A percentile compares a stretch with the other conserved stretches of the same genome.
Evolutionary conservation across 2,329 filamentous ascomycete species (phyloP).

Genomic region (Pochonia chlamydosporia): DNA sequence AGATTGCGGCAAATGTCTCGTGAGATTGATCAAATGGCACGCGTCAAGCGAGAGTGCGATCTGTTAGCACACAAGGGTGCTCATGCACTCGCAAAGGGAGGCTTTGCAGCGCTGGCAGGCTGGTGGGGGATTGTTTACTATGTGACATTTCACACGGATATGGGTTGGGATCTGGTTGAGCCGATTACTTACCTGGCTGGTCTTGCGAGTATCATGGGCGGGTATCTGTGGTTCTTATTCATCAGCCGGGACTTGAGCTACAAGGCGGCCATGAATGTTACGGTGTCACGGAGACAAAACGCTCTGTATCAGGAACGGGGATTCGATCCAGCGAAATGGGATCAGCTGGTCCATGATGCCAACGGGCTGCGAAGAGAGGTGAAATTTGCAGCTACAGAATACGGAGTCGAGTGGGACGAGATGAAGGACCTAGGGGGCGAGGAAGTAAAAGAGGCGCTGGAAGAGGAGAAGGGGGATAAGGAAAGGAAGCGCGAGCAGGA

Average conservation of each 20-base stretch:
- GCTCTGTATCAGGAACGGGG: conserved; percentile 70
- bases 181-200: conserved; percentile 85
- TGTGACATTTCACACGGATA: conserved; percentile 63
- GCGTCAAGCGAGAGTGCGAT: conserved; percentile 79
- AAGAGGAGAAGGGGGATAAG: conserved; percentile 41
- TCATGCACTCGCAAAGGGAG: conserved; percentile 72
- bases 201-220: conserved; percentile 79
- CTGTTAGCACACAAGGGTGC: conserved; percentile 68
- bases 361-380: conserved; percentile 75
- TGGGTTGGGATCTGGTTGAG: conserved; percentile 89
- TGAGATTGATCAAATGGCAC: conserved; percentile 62
- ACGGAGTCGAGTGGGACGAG: conserved; percentile 88
- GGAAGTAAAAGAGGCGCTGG: conserved; percentile 52
- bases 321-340: conserved; percentile 74
- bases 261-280: conserved; percentile 79
- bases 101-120: conserved; percentile 63
- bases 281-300: conserved; percentile 71
- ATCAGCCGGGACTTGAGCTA: conserved; percentile 88
- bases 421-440: conserved; percentile 64
- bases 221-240: conserved; percentile 91
- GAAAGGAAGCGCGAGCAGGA: conserved; percentile 29
- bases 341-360: conserved; percentile 70
- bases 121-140: conserved; percentile 85
- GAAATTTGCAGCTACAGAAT: conserved; percentile 73
- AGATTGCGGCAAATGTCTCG: conserved; percentile 65